These are phyloP conservation scores for Blastobotrys aristatus DNA, from an alignment of 1,139 yeast species.

Conservation along the genomic window DNA sequence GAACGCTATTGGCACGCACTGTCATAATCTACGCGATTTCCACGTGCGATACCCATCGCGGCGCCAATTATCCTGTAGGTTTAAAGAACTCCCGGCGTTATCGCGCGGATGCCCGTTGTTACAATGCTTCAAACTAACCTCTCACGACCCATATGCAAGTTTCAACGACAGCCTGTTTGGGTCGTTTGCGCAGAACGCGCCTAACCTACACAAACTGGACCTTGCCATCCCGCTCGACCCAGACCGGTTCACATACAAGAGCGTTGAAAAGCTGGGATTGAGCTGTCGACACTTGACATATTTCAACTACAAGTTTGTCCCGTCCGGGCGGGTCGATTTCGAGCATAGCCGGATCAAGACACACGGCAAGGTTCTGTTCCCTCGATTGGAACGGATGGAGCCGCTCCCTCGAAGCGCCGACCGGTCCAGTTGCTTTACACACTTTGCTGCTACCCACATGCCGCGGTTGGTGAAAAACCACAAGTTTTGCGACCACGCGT, in stretches of 20 bases:
- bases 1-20: background rate
- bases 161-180: background rate
- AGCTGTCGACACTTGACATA: background rate
- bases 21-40: background rate
- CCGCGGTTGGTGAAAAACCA: background rate
- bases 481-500: background rate
- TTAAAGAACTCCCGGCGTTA: background rate
- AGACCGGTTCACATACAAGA: background rate
- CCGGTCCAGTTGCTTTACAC: background rate
- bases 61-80: background rate
- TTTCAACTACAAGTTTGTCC: background rate
- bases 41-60: background rate
- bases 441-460: background rate
- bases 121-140: background rate
- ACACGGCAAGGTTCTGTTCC: background rate
- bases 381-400: background rate
- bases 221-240: background rate
- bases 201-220: background rate
- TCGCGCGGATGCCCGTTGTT: background rate
- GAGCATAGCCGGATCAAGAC: constrained; percentile 1
- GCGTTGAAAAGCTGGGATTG: background rate
- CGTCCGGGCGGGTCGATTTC: constrained; percentile 1
- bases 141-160: background rate
- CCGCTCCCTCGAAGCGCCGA: constrained; percentile 1
- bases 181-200: background rate